Evolutionary conservation across 2,329 filamentous ascomycete genomes (phyloP).

Genomic region (Phialophora verrucosa): DNA sequence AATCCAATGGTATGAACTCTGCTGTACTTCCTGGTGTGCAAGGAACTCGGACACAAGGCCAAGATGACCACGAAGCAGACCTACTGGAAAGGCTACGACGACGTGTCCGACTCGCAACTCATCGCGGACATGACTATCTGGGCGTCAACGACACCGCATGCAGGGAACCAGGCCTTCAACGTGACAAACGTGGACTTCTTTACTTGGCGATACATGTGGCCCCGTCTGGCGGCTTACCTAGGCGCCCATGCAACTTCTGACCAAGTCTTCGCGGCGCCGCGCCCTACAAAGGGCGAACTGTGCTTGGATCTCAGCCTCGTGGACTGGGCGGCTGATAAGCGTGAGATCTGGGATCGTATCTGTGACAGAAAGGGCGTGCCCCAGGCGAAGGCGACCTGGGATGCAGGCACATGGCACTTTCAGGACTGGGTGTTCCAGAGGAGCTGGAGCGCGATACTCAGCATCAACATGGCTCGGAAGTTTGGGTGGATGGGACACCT

Average conservation of each 20-base stretch:
- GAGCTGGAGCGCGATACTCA: slow-evolving; percentile 38
- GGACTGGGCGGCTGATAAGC: slow-evolving; percentile 41
- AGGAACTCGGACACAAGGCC: slow-evolving; percentile 36
- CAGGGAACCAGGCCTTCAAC: slow-evolving; percentile 42
- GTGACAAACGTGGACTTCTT: slow-evolving; percentile 42
- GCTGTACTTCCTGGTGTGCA: slow-evolving; percentile 37
- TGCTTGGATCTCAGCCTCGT: slow-evolving; percentile 33
- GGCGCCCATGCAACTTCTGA: slow-evolving; percentile 36
- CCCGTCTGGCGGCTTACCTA: slow-evolving; percentile 38
- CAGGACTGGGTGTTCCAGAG: slow-evolving; percentile 31
- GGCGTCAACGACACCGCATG: slow-evolving; percentile 36
- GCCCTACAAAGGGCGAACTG: slow-evolving; percentile 23
- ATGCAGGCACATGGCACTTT: slow-evolving; percentile 42
- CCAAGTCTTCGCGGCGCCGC: too few relatives aligned
- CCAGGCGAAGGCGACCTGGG: slow-evolving; percentile 36
- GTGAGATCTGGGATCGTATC: slow-evolving; percentile 36
- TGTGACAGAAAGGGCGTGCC: slow-evolving; percentile 37
- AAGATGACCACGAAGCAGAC: slow-evolving; percentile 42
- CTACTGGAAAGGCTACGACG: slow-evolving; percentile 42
- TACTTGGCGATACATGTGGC: slow-evolving; percentile 42
- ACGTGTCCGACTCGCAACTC: slow-evolving; percentile 42
- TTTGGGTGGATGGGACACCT: slow-evolving; percentile 39
- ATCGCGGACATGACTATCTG: slow-evolving; percentile 42
- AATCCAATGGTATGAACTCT: slow-evolving; percentile 40
- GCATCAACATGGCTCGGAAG: slow-evolving; percentile 39